These are phyloP conservation scores for Fusarium pseudonygamai DNA, from an alignment of 2,329 filamentous ascomycete species.

Conservation along the genomic window DNA sequence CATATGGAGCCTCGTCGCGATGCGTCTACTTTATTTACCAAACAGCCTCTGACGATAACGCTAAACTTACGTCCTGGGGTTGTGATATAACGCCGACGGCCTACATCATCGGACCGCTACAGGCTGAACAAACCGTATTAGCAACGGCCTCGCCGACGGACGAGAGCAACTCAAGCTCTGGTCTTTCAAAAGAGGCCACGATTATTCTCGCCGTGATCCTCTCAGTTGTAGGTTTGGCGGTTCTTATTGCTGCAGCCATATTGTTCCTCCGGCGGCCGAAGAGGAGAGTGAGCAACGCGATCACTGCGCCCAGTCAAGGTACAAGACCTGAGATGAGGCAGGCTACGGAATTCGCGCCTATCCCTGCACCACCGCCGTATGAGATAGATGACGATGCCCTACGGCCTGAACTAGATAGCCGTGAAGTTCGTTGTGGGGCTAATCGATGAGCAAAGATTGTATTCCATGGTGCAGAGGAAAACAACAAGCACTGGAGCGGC, in stretches of 20 bases:
- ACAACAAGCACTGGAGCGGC: too few relatives aligned
- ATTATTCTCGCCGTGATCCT: not conserved
- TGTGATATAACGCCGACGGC: not conserved
- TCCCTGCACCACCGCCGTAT: not conserved
- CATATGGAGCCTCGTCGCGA: not conserved
- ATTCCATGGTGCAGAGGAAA: too few relatives aligned
- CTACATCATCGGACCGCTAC: not conserved
- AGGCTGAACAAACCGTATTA: not conserved
- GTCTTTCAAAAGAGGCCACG: not conserved
- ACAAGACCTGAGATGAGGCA: not conserved
- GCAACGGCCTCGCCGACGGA: not conserved
- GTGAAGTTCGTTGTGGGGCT: not conserved
- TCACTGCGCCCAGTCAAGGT: not conserved
- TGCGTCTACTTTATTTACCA: not conserved
- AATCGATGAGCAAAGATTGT: not conserved
- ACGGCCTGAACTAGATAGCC: not conserved
- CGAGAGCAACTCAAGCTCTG: accelerated
- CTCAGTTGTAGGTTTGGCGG: not conserved
- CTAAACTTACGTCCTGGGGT: not conserved
- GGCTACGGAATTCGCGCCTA: accelerated
- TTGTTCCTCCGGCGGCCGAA: not conserved
- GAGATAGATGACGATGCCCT: not conserved
- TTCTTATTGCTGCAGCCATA: not conserved
- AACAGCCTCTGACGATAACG: not conserved
- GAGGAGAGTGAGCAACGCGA: not conserved